These are phyloP conservation scores for Epichloe uncinata DNA, from an alignment of 2,329 filamentous ascomycete species.

Conservation along the genomic window DNA sequence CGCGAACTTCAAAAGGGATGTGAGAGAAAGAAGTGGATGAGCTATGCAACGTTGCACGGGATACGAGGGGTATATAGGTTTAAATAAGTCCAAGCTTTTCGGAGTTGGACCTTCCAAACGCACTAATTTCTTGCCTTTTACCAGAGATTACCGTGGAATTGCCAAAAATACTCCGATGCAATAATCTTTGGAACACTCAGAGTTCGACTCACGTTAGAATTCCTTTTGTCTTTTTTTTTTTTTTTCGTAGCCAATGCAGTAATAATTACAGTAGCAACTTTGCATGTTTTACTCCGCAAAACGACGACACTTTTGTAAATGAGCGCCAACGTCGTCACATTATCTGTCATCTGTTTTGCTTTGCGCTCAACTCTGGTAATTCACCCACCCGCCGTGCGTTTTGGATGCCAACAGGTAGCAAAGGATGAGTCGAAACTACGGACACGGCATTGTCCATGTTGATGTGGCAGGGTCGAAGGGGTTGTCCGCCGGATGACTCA, in stretches of 20 bases:
- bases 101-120: conserved; percentile 10
- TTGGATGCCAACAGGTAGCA: background rate
- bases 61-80: background rate
- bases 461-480: no score
- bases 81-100: background rate
- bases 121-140: conserved; percentile 10
- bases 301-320: no score
- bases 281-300: no score
- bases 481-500: no score
- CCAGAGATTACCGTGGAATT: conserved; percentile 10
- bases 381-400: no score
- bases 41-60: background rate
- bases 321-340: no score
- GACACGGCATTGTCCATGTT: no score
- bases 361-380: background rate
- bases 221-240: background rate
- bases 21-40: no score
- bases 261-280: no score
- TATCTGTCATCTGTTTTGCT: background rate
- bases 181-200: conserved; percentile 6
- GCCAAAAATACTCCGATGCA: conserved; percentile 7
- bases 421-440: no score
- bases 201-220: conserved; percentile 2
- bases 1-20: background rate
- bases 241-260: no score